Conservation (phyloP, 2,329 filamentous ascomycete genomes). For the Hypoxylon sp. region DNA sequence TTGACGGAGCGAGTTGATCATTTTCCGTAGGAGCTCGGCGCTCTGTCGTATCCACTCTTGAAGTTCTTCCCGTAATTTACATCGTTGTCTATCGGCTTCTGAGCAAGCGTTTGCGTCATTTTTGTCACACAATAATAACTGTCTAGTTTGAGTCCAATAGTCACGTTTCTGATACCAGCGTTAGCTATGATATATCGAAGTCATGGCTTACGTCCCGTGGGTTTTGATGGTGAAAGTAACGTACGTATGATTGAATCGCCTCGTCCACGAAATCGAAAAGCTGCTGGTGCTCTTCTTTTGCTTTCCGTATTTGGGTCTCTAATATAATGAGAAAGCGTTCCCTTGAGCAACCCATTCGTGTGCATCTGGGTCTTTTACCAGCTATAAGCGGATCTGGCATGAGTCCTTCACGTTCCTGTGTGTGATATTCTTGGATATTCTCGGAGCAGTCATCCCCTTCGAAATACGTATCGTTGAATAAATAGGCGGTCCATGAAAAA, state of each 20-base stretch:
- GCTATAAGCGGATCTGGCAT: conserved; percentile 23
- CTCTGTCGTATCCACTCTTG: conserved; percentile 31
- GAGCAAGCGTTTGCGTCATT: background rate
- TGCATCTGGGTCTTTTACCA: conserved; percentile 7
- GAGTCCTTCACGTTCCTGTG: background rate
- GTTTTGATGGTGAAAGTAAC: too few species aligned
- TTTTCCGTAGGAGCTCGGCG: conserved; percentile 16
- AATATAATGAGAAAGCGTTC: conserved; percentile 27
- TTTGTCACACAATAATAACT: background rate
- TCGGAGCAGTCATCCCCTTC: conserved; percentile 19
- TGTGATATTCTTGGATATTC: conserved; percentile 25
- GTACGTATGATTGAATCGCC: conserved; percentile 22
- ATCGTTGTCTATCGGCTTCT: conserved; percentile 1
- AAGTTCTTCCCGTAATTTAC: conserved; percentile 16
- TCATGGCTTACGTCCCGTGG: too few species aligned
- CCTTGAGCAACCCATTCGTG: conserved; percentile 7
- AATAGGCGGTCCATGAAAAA: conserved; percentile 25
- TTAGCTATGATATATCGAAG: too few species aligned
- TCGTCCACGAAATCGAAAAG: conserved; percentile 12
- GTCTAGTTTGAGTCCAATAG: conserved; percentile 1
- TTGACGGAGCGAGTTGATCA: conserved; percentile 10
- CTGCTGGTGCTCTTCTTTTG: conserved; percentile 24
- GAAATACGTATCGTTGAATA: conserved; percentile 35
- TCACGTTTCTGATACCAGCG: background rate
- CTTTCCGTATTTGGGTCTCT: background rate